Base-by-base conservation (phyloP, 768 basidiomycete genomes). In the Termitomyces sp. region DNA sequence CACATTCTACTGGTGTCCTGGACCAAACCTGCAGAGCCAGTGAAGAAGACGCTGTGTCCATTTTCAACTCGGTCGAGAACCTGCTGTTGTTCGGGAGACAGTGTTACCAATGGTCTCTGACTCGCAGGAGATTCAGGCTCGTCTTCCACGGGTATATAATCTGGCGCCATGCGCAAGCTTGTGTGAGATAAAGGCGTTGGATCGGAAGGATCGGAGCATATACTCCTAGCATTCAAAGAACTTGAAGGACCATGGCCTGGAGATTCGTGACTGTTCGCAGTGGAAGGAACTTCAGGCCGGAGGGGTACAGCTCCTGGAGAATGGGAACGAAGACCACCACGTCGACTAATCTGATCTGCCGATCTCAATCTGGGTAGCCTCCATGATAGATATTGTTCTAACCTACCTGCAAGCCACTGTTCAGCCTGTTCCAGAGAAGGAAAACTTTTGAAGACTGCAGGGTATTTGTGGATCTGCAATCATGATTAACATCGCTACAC, bases 41-140 rank as follows among this genome's bases (percentile, higher is more conserved):
- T 93, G 69, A 93, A 94, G 71, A 94, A 94, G 12, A 93, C 83
- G 64, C 75, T 91, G 62, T 80, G 72, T 2, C 86, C 84, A 6
- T 72, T 72, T 48, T 82, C 79, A 7, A 93, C 89, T 63, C 66
- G 70, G 14, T 74, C 62, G 7, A 88, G 67, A 4, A 88, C 79
- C 2, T 55, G 49, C 46, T 63, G 66, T 67, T 88, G 87, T 64
- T 86, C 83, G 2, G 71, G 65, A 9, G 86, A 86, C 10, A 88
- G 71, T 24, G 16, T 82, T 64, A 32, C 67, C 30, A 13, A 12
- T 34, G 58, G 26, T 14, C 59, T 51, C 32, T 30, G 53, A 14
- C 9, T 20, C 18, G 9, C 46, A 3, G 30, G 46, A 5, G 18
- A 5, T 5, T 47, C 26, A 14, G 22, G 36, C 40, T 49, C 33